These are phyloP conservation scores for Hericium coralloides DNA, from an alignment of 768 basidiomycete genomes.

Conservation along the genomic window DNA sequence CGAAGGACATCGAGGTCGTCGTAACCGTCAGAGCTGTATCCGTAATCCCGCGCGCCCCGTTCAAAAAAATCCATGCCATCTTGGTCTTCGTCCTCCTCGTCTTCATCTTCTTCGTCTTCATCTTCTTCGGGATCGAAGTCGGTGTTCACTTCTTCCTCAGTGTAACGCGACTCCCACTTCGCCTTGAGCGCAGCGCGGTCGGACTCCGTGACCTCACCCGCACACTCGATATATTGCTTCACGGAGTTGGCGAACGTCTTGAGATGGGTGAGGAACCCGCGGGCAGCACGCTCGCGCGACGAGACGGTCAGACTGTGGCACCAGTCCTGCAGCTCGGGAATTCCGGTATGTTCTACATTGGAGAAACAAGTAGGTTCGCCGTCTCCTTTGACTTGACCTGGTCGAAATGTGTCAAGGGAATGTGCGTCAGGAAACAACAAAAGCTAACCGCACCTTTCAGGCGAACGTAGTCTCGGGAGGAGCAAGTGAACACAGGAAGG, in stretches of 20 bases:
- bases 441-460: slow-evolving; percentile 32
- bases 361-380: slow-evolving; percentile 49
- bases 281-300: slow-evolving; percentile 37
- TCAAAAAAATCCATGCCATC: background rate
- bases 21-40: slow-evolving; percentile 26
- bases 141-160: slow-evolving; percentile 16
- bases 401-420: background rate
- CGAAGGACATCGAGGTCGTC: background rate
- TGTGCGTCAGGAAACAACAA: background rate
- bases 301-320: slow-evolving; percentile 45
- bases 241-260: slow-evolving; percentile 40
- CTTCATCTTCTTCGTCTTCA: background rate
- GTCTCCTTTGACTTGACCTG: slow-evolving; percentile 53
- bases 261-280: slow-evolving; percentile 38
- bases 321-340: slow-evolving; percentile 50
- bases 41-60: background rate
- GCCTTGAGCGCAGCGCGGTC: slow-evolving; percentile 43
- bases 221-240: slow-evolving; percentile 38
- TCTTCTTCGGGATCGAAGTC: background rate
- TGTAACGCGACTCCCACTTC: slow-evolving; percentile 40
- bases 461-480: slow-evolving; percentile 52
- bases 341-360: slow-evolving; percentile 41
- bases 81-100: slow-evolving; percentile 5
- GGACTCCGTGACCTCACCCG: slow-evolving; percentile 39
- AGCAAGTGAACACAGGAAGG: slow-evolving; percentile 55